These are phyloP conservation scores for Pachyrhizus erosus DNA, from an alignment of 306 rosid genomes.

Conservation along the genomic window DNA sequence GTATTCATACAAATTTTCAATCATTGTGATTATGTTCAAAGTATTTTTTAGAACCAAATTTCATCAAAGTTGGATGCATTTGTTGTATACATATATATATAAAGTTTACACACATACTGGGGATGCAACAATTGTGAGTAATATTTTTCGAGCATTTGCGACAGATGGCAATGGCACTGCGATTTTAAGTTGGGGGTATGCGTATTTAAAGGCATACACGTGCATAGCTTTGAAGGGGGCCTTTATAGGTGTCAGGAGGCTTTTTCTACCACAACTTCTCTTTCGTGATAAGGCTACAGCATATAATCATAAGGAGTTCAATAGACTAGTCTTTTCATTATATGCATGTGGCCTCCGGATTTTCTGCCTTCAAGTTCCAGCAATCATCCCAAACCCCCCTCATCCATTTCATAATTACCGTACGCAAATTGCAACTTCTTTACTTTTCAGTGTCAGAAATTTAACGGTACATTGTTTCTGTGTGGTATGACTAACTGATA, in stretches of 20 bases:
- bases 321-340: conserved; percentile 48
- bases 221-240: conserved; percentile 50
- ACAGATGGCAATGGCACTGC: conserved; percentile 17
- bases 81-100: background rate
- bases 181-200: conserved; percentile 28
- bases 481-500: background rate
- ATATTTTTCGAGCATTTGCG: background rate
- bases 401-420: conserved; percentile 21
- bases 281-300: conserved; percentile 41
- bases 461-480: background rate
- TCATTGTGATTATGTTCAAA: background rate
- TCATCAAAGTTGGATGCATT: background rate
- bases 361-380: conserved; percentile 24
- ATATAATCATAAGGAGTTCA: conserved; percentile 43
- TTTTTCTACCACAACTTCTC: conserved; percentile 43
- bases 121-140: conserved; percentile 13
- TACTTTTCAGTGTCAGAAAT: background rate
- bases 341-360: conserved; percentile 46
- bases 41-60: background rate
- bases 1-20: conserved; percentile 29
- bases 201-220: conserved; percentile 49
- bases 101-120: background rate
- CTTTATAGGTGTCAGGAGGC: conserved; percentile 24
- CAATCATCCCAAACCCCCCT: conserved; percentile 34
- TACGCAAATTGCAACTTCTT: background rate